Evolutionary conservation across 2,329 filamentous ascomycete genomes (phyloP).

Genomic region (Chaetomium globosum): DNA sequence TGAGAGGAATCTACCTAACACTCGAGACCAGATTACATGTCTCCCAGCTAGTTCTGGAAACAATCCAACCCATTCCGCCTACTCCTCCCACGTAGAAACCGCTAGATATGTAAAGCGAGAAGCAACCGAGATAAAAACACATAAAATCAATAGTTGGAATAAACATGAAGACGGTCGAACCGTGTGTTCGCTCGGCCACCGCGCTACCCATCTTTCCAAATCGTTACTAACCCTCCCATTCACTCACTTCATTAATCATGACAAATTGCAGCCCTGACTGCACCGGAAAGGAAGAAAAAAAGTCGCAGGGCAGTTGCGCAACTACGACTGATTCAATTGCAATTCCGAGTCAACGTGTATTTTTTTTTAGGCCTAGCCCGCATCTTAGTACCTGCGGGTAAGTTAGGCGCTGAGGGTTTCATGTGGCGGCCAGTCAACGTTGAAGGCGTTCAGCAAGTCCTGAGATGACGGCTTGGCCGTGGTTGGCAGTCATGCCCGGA

Average conservation of each 20-base stretch:
- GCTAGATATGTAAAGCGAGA: background rate
- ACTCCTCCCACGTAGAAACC: conserved; percentile 2
- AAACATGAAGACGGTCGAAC: conserved; percentile 27
- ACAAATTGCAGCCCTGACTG: conserved; percentile 16
- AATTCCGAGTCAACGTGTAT: background rate
- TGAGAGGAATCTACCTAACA: conserved; percentile 26
- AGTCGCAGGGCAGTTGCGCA: background rate
- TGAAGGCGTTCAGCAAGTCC: conserved; percentile 49
- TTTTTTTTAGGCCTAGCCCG: background rate
- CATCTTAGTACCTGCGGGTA: conserved; percentile 26
- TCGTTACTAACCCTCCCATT: conserved; percentile 18
- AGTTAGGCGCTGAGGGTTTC: conserved; percentile 29
- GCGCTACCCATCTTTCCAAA: conserved; percentile 20
- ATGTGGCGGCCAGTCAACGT: conserved; percentile 47
- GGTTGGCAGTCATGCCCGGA: conserved; percentile 55
- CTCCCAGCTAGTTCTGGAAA: conserved; percentile 2
- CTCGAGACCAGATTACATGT: conserved; percentile 12
- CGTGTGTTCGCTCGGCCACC: conserved; percentile 4
- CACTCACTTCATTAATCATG: conserved; percentile 33
- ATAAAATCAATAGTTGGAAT: conserved; percentile 24
- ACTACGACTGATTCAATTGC: background rate
- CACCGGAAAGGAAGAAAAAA: conserved; percentile 6
- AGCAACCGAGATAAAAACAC: conserved; percentile 7
- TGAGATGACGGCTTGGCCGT: conserved; percentile 58
- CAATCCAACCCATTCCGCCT: conserved; percentile 7